Evolutionary conservation across 2,329 filamentous ascomycete species (phyloP), one percentile per base, ranked within the genome.

Genomic region (Aspergillus pseudoviridinutans): DNA sequence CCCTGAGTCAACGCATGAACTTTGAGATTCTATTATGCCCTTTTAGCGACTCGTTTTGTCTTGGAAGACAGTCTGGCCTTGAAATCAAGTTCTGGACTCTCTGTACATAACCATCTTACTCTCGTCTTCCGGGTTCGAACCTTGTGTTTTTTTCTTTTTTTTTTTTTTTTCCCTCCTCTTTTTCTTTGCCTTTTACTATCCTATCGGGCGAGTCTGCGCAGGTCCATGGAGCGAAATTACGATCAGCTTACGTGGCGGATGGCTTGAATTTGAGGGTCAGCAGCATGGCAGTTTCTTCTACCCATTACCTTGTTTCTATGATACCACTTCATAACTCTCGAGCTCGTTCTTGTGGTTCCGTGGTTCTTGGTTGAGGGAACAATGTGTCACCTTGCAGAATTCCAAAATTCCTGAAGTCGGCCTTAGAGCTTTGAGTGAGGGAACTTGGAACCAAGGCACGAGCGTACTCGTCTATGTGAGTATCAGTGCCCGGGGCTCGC

Each of bases 51-150:
- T 47, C 28, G 38, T 54, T 28, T 50, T 53, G 51, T 54, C 54
- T 54, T 59, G 52, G 57, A 54, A 55, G 59, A 54, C 41, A 46
- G 50, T 56, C 50, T 56, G 56, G 46, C 55, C 29, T 51, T 49
- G 38, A 38, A 53, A 56, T 57, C 56, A 54, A 56, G 54, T 50
- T 27, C 57, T 38, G 57, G 61, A 59, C 61, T 55, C 49, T 59
- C 14, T 66, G 64, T 64, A 66, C 64, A 66, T 64, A 66, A 49
- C 46, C 53, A 32, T 59, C 58, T 51, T 35, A 32, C 20, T 51
- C n/a, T 20, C 24, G 46, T 54, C 54, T 57, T 60, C 49, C 32
- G 49, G 53, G 44, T 47, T 58, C 57, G 51, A 28, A 51, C 44
- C 46, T 55, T 41, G 50, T 51, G 53, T 55, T 44, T 54, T 49